A percentile compares a stretch with the other conserved stretches of the same genome.
phyloP scores from a whole-genome alignment of 345 rosid species.

The Hevea brasiliensis region DNA sequence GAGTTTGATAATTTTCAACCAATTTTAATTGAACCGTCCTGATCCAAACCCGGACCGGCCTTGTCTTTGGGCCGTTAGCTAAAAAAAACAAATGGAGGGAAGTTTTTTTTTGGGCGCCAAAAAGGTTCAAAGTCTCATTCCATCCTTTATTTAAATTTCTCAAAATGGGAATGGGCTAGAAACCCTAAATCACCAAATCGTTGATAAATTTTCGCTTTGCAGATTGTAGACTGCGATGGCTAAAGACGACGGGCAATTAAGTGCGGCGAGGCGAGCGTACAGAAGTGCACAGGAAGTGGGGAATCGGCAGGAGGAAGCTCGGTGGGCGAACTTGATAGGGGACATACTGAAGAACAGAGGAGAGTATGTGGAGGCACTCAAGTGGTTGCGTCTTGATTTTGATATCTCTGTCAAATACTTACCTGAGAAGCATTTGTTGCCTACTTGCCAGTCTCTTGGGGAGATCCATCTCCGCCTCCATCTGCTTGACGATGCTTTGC shows the following conservation, averaged over 20 bases:
- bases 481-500: slow-evolving; percentile 62
- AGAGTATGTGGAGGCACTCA: slow-evolving; percentile 86
- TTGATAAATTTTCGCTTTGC: background rate
- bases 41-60: too few relatives aligned
- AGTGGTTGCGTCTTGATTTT: slow-evolving; percentile 79
- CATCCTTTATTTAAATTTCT: background rate
- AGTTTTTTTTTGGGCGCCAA: background rate
- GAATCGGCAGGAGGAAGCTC: slow-evolving; percentile 81
- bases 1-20: too few relatives aligned
- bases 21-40: too few relatives aligned
- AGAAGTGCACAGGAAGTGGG: slow-evolving; percentile 63
- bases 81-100: too few relatives aligned
- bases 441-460: slow-evolving; percentile 90
- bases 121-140: background rate
- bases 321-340: slow-evolving; percentile 90
- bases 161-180: background rate
- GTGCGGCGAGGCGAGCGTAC: slow-evolving; percentile 64
- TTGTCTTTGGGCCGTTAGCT: too few relatives aligned
- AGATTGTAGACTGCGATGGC: slow-evolving; percentile 36
- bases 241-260: slow-evolving; percentile 42
- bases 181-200: slow-evolving; percentile 13
- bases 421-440: slow-evolving; percentile 69
- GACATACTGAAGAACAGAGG: slow-evolving; percentile 75
- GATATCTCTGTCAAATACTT: slow-evolving; percentile 61
- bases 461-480: slow-evolving; percentile 76